Evolutionary conservation across 1,284 basidiomycete species (phyloP), one percentile per base, ranked within the genome.

Genomic region (Violaceomyces palustris): DNA sequence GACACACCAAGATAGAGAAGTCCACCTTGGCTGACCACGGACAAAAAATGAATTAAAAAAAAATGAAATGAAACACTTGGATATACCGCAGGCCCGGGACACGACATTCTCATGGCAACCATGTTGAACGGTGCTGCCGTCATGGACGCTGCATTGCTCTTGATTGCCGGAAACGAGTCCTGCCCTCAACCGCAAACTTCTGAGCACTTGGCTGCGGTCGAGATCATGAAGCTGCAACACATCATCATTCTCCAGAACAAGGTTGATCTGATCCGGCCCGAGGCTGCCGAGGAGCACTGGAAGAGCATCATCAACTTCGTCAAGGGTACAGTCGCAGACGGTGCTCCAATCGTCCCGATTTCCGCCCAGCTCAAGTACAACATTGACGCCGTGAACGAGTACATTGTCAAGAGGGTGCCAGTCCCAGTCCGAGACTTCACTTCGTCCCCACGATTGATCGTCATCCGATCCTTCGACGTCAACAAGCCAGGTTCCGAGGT

Each of bases 101-200:
- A 76, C 74, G 76, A 77, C 72, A 81, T 81, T 76, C 75, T 98
- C 75, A 98, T 98, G 93, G 93, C 93, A 48, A 98, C 93, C 64
- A 98, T 98, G 94, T 80, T 98, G 68, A 97, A 97, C 81, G 93
- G 93, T 76, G 93, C 93, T 30, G 94, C 94, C 19, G 93, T 98
- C 79, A 80, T 98, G 93, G 92, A 97, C 77, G 93, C 93, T 50
- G 93, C 93, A 14, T 78, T 98, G 1, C 81, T 98, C 0, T 83
- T 98, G 37, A 85, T 97, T 52, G 93, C 93, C 21, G 93, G 88
- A 41, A 98, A 98, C 77, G 93, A 98, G 79, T 88, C 90, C 8
- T 98, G 93, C 77, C 93, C 93, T 1, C 94, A 98, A 74, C 94
- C 94, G 1, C 94, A 98, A 77, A 98, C 94, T 12, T 91, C 88